phyloP scores from a whole-genome alignment of 805 yeast species.

The Saccharomycopsis sp. region DNA sequence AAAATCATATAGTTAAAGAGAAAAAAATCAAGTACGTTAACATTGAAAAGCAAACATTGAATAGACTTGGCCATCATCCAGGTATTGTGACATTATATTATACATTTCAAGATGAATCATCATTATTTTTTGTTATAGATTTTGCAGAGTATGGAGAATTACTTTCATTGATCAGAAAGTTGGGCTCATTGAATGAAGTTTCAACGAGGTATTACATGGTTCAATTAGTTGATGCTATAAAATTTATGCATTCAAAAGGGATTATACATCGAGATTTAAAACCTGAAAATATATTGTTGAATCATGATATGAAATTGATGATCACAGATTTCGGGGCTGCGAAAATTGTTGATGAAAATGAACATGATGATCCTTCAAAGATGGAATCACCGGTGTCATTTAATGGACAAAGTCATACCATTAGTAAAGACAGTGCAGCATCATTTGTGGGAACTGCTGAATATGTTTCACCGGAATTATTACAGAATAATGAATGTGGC shows the following conservation, averaged over 20 bases:
- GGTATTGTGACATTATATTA: constrained; percentile 89
- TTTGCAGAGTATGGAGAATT: constrained; percentile 95
- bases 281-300: constrained; percentile 87
- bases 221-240: constrained; percentile 86
- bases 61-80: constrained; percentile 84
- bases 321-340: constrained; percentile 99
- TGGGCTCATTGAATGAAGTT: constrained; percentile 69
- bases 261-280: constrained; percentile 91
- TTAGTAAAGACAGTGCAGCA: constrained; percentile 34
- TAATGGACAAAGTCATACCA: constrained; percentile 1
- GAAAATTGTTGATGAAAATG: constrained; percentile 43
- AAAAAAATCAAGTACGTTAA: constrained; percentile 93
- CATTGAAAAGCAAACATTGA: constrained; percentile 86
- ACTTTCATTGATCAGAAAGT: constrained; percentile 65
- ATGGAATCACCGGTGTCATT: constrained; percentile 20
- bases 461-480: constrained; percentile 87
- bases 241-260: constrained; percentile 82
- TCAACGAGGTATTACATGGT: constrained; percentile 75
- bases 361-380: constrained; percentile 33
- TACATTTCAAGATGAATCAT: constrained; percentile 89
- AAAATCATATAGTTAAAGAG: constrained; percentile 89
- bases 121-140: constrained; percentile 86
- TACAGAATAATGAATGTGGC: constrained; percentile 73
- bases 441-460: constrained; percentile 98
- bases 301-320: constrained; percentile 79